Percentiles rank a stretch among this genome's conserved stretches.
These are phyloP conservation scores for Xylariaceae sp. DNA, from an alignment of 2,329 filamentous ascomycete genomes.

Conservation along the genomic window DNA sequence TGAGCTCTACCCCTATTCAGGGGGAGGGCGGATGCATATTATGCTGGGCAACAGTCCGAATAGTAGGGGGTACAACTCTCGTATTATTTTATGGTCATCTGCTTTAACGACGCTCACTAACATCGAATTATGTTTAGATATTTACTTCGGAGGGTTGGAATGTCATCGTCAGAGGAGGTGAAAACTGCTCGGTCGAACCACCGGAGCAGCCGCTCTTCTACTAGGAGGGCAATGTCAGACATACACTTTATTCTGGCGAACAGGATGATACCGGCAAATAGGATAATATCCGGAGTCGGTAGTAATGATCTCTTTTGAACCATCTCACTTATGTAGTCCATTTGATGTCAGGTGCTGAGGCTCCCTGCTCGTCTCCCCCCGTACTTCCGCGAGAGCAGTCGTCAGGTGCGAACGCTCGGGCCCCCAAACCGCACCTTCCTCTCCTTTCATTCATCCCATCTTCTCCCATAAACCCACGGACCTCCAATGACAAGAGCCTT, in stretches of 20 bases:
- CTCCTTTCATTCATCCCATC: no score
- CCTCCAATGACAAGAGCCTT: no score
- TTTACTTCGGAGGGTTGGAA: slow-evolving; percentile 13
- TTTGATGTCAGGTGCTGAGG: no score
- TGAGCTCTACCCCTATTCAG: not conserved
- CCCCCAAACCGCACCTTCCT: no score
- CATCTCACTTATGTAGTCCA: no score
- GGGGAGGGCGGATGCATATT: no score
- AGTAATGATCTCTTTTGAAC: no score
- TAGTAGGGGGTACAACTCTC: not conserved
- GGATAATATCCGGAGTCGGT: not conserved
- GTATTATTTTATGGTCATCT: not conserved
- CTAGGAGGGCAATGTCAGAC: not conserved
- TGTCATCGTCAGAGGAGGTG: slow-evolving; percentile 16
- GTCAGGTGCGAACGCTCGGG: no score
- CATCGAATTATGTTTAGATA: not conserved
- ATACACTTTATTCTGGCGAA: not conserved
- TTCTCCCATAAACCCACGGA: no score
- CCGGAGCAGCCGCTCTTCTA: slow-evolving; percentile 15
- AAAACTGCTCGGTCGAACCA: slow-evolving; percentile 11
- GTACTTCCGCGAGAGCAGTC: no score
- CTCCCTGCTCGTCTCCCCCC: no score
- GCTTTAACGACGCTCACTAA: slow-evolving; percentile 1
- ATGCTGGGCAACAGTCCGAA: not conserved
- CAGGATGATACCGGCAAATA: not conserved